Evolutionary conservation across 2,329 filamentous ascomycete species (phyloP).

Genomic region (Talaromyces sp.): DNA sequence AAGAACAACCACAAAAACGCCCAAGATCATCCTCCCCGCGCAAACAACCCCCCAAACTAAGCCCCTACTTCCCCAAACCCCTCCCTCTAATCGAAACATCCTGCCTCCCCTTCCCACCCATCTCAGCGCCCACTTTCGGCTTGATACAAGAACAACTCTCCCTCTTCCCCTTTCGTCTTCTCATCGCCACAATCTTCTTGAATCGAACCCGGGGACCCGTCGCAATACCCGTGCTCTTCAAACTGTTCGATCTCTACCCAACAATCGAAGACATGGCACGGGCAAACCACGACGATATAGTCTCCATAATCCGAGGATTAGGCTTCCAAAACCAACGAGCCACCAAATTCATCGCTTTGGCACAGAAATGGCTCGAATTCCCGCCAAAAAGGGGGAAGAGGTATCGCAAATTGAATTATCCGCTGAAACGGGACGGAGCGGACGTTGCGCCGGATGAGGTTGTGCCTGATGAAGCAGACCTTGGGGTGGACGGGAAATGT

Average conservation of each 20-base stretch:
- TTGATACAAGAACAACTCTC: slow-evolving; percentile 80
- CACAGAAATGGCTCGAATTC: slow-evolving; percentile 63
- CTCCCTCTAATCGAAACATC: slow-evolving; percentile 38
- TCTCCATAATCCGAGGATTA: slow-evolving; percentile 65
- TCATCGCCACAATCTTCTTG: slow-evolving; percentile 80
- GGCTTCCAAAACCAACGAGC: slow-evolving; percentile 70
- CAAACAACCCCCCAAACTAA: slow-evolving; percentile 34
- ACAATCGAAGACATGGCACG: slow-evolving; percentile 62
- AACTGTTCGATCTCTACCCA: slow-evolving; percentile 67
- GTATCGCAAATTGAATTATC: slow-evolving; percentile 59
- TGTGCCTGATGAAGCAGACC: slow-evolving; percentile 49
- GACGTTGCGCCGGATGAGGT: slow-evolving; percentile 50
- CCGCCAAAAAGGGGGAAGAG: slow-evolving; percentile 62
- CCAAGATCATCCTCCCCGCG: not conserved
- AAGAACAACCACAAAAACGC: not conserved
- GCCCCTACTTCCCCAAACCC: slow-evolving; percentile 44
- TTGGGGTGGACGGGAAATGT: not conserved
- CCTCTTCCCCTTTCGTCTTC: slow-evolving; percentile 71
- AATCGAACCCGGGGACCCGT: slow-evolving; percentile 73
- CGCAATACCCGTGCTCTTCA: slow-evolving; percentile 73
- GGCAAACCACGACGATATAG: slow-evolving; percentile 57
- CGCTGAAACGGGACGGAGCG: slow-evolving; percentile 49
- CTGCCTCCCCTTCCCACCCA: slow-evolving; percentile 62
- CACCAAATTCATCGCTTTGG: slow-evolving; percentile 66
- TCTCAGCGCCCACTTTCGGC: slow-evolving; percentile 65